Percentiles rank a stretch among this genome's conserved stretches.
phyloP scores from a whole-genome alignment of 139 green algal genomes.

The Chlorella sorokiniana region DNA sequence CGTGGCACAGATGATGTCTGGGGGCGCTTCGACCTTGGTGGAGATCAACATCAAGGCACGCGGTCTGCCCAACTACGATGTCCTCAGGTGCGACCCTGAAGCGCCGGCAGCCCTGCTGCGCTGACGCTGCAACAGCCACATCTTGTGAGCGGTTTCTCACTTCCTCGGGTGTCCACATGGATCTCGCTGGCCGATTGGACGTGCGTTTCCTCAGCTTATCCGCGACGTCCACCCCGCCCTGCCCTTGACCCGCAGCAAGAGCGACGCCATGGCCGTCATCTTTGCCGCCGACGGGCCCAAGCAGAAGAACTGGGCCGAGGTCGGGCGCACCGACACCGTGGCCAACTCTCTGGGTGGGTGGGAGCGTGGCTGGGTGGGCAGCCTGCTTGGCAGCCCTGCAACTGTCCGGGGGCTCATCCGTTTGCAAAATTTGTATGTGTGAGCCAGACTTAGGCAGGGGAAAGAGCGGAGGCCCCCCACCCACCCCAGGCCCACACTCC shows the following conservation, averaged over 20 bases:
- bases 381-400: neutral
- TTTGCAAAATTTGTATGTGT: neutral
- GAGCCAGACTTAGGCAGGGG: neutral
- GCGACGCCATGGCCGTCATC: slow-evolving; percentile 48
- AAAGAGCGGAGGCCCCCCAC: no score
- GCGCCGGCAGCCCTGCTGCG: no score
- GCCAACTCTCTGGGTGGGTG: slow-evolving; percentile 39
- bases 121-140: no score
- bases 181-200: neutral
- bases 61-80: slow-evolving; percentile 14
- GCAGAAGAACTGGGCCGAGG: slow-evolving; percentile 23
- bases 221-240: neutral
- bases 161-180: neutral
- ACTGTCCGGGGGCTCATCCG: neutral
- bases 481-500: neutral
- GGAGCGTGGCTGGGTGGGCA: neutral
- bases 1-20: slow-evolving; percentile 8
- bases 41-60: slow-evolving; percentile 22
- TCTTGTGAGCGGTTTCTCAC: neutral
- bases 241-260: slow-evolving; percentile 34
- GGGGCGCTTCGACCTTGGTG: neutral
- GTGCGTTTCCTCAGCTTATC: neutral
- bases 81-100: slow-evolving; percentile 5
- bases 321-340: slow-evolving; percentile 47
- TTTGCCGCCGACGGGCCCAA: slow-evolving; percentile 9